Percentiles rank a stretch among this genome's conserved stretches.
phyloP scores from a whole-genome alignment of 176 grass and related monocot species.

The Guadua angustifolia region DNA sequence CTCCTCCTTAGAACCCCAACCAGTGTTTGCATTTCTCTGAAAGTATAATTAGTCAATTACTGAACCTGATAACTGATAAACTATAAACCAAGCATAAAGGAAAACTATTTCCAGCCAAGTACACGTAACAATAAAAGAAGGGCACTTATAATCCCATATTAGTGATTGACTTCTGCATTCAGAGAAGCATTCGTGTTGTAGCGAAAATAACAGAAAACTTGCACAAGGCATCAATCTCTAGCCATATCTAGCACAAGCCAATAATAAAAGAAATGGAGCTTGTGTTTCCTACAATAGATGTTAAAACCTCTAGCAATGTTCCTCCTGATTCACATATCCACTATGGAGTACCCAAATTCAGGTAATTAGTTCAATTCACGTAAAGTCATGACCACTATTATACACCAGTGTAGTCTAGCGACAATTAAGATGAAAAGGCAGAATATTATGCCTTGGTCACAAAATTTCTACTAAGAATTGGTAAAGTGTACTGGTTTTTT shows the following conservation, averaged over 20 bases:
- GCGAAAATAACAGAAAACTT: background rate
- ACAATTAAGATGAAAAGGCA: background rate
- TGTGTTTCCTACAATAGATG: background rate
- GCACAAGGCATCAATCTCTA: background rate
- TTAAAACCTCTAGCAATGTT: background rate
- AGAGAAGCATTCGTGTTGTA: conserved; percentile 3
- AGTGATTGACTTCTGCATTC: background rate
- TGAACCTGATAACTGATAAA: background rate
- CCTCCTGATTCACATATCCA: background rate
- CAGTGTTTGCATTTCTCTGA: conserved; percentile 66
- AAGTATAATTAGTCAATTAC: conserved; percentile 1
- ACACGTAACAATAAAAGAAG: background rate
- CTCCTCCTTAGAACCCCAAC: conserved; percentile 68
- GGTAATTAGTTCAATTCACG: background rate
- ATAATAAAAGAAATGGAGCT: background rate
- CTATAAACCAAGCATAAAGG: background rate
- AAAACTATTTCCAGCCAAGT: conserved; percentile 18
- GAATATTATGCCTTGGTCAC: background rate
- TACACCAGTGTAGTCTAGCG: background rate
- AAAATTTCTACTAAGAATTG: background rate
- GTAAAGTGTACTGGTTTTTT: background rate
- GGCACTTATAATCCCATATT: background rate
- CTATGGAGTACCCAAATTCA: conserved; percentile 5
- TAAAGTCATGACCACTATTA: background rate
- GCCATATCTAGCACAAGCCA: background rate